Evolutionary conservation across 1,284 basidiomycete species (phyloP).

Genomic region (Puccinia triticina): DNA sequence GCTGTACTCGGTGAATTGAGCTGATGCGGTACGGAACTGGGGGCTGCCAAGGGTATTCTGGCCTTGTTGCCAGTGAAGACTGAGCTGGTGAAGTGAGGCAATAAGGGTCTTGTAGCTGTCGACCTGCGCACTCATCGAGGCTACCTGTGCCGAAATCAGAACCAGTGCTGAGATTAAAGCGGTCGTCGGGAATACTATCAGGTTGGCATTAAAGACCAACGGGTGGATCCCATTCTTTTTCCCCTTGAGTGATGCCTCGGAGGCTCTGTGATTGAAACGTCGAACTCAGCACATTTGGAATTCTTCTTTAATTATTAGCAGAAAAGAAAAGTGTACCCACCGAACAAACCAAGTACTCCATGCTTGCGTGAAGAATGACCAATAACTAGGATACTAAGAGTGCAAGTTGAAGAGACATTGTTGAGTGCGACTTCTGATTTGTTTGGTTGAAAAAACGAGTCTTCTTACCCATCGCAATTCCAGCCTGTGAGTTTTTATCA

Average conservation of each 20-base stretch:
- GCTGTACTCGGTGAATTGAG: background rate
- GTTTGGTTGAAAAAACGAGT: no score
- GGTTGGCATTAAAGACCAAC: background rate
- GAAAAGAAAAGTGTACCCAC: background rate
- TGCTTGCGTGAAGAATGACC: constrained; percentile 24
- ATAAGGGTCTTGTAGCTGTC: background rate
- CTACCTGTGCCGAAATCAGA: background rate
- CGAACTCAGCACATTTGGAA: background rate
- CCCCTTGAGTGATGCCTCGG: constrained; percentile 21
- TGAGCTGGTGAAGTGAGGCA: background rate
- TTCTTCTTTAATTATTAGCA: background rate
- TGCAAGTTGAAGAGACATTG: background rate
- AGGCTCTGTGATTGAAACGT: background rate
- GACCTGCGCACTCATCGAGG: background rate
- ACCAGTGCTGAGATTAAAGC: background rate
- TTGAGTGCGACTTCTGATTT: background rate
- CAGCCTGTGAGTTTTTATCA: background rate
- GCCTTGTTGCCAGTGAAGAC: background rate
- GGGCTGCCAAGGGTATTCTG: background rate
- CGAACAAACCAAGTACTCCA: constrained; percentile 31
- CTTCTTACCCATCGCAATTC: constrained; percentile 26
- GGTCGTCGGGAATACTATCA: background rate
- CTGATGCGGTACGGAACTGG: background rate
- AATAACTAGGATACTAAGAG: constrained; percentile 11
- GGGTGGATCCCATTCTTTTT: background rate